A percentile compares a stretch with the other conserved stretches of the same genome.
These are phyloP conservation scores for Sclerotinia trifoliorum DNA, from an alignment of 2,329 filamentous ascomycete species.

Conservation along the genomic window DNA sequence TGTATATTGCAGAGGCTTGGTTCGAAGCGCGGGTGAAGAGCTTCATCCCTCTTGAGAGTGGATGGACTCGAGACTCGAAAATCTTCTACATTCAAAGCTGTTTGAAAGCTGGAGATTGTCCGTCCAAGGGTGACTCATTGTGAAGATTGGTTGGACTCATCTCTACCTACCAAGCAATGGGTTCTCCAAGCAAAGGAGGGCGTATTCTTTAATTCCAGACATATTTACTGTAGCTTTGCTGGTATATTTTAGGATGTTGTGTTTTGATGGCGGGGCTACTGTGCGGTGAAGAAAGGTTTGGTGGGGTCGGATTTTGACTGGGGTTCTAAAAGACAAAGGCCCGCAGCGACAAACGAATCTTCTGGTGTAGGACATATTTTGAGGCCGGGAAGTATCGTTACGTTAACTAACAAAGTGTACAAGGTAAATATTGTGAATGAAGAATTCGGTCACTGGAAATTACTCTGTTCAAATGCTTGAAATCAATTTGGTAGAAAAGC, in stretches of 20 bases:
- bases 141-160: neutral
- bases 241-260: slow-evolving; percentile 23
- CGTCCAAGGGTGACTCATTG: neutral
- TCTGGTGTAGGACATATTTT: neutral
- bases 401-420: neutral
- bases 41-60: neutral
- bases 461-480: neutral
- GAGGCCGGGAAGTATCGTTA: neutral
- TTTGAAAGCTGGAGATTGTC: neutral
- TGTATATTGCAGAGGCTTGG: neutral
- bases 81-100: neutral
- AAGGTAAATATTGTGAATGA: neutral
- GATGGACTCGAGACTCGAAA: neutral
- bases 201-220: slow-evolving; percentile 75
- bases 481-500: slow-evolving; percentile 15
- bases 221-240: slow-evolving; percentile 48
- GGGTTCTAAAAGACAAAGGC: slow-evolving; percentile 19
- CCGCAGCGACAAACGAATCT: neutral
- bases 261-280: slow-evolving; percentile 22
- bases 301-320: slow-evolving; percentile 29
- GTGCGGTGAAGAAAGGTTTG: slow-evolving; percentile 23
- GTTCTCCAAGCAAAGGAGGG: slow-evolving; percentile 94
- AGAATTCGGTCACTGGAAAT: neutral
- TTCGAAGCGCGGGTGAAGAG: neutral
- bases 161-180: slow-evolving; percentile 78